Evolutionary conservation across 2,329 filamentous ascomycete species (phyloP), one percentile per base, ranked within the genome.

Genomic region (Daldinia sp.): DNA sequence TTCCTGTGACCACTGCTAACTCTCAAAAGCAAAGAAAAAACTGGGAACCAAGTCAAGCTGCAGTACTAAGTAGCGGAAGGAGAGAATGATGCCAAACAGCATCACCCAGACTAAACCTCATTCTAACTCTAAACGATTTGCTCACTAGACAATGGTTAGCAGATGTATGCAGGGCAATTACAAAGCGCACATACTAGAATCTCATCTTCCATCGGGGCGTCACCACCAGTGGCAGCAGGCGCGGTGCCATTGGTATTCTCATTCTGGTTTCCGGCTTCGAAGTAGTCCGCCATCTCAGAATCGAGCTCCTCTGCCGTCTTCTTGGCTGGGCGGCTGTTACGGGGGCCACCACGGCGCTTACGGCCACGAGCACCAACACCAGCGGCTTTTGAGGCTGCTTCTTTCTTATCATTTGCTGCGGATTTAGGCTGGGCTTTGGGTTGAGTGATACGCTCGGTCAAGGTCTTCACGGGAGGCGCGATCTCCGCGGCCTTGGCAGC

Each of bases 201-300:
- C 71, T 89, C 87, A 64, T 90, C 86, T 70, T 88, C 87, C 87
- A 90, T 90, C n/a, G 83, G 75, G 35, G 85, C 86, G 71, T 89
- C 87, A 47, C 82, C 85, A 58, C 76, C 80, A 58, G 74, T 69
- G 52, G 78, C 81, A 63, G 79, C 81, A 65, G 81, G 81, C 35
- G 82, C 79, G 56, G 80, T 71, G 61, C 83, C 78, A 37, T 78
- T 80, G 61, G 80, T 75, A 54, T 78, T 81, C 68, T 81, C 81
- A 53, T 77, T 81, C 68, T 79, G 75, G 62, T 79, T 77, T 37
- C 77, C 77, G 25, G 77, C 73, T 54, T 84, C 87, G 76, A 96
- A 98, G 82, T 99, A 99, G 78, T 98, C 95, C 17, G 88, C 89
- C 95, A 99, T 99, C 78, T 99, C 95, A 3, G 92, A 93, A 77